A percentile compares a stretch with the other conserved stretches of the same genome.
phyloP scores from a whole-genome alignment of 306 rosid genomes.

The Acmispon strigosus region DNA sequence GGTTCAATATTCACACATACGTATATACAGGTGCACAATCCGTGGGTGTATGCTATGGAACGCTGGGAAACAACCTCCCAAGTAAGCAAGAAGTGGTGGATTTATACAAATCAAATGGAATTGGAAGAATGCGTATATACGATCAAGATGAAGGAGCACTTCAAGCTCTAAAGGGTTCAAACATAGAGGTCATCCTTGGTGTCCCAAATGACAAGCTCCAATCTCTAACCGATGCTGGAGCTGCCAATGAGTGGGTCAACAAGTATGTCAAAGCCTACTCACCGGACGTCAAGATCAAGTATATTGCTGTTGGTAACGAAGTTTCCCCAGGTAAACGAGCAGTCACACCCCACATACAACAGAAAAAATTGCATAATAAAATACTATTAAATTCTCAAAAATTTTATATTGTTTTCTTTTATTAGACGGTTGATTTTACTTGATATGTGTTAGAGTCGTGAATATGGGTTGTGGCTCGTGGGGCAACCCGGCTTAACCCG shows the following conservation, averaged over 20 bases:
- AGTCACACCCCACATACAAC: no score
- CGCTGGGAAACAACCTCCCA: constrained; percentile 39
- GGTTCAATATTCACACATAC: background rate
- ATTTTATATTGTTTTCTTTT: no score
- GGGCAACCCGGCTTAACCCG: no score
- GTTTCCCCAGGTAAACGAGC: no score
- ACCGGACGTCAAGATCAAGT: no score
- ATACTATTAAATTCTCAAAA: no score
- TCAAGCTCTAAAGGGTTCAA: constrained; percentile 48
- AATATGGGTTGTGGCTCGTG: no score
- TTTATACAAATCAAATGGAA: constrained; percentile 40
- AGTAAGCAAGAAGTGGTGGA: constrained; percentile 25
- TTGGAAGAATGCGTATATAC: constrained; percentile 37
- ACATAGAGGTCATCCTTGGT: constrained; percentile 48
- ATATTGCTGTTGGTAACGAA: no score
- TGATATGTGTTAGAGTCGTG: no score
- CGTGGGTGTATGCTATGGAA: constrained; percentile 52
- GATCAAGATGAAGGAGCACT: constrained; percentile 25
- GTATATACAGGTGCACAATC: constrained; percentile 47
- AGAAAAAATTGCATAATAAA: no score
- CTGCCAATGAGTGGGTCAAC: constrained; percentile 43
- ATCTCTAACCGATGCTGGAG: constrained; percentile 28
- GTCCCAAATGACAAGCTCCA: constrained; percentile 26
- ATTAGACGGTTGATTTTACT: no score
- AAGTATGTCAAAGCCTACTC: background rate